A percentile compares a stretch with the other conserved stretches of the same genome.
phyloP scores from a whole-genome alignment of 257 asterid genomes.

The Fraxinus americana region DNA sequence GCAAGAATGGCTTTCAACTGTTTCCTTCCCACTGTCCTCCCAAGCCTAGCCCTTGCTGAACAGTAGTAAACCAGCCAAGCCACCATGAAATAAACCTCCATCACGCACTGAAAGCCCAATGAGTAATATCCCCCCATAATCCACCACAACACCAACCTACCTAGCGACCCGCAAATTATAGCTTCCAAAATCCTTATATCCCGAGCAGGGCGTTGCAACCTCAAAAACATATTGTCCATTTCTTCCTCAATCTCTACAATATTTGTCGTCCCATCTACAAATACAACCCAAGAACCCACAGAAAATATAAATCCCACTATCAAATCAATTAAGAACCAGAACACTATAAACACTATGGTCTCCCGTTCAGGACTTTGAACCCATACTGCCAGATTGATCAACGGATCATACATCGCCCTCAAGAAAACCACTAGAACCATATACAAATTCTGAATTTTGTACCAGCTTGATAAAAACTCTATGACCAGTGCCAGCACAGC shows the following conservation, averaged over 20 bases:
- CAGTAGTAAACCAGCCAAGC: slow-evolving; percentile 81
- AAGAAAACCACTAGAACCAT: slow-evolving; percentile 61
- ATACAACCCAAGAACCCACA: slow-evolving; percentile 79
- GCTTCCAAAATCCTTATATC: slow-evolving; percentile 77
- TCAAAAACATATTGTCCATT: no score
- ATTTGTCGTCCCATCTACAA: slow-evolving; percentile 74
- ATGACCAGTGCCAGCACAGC: no score
- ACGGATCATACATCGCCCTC: slow-evolving; percentile 82
- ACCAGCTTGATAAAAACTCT: no score
- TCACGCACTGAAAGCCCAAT: slow-evolving; percentile 58
- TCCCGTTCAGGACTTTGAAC: slow-evolving; percentile 74
- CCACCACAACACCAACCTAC: slow-evolving; percentile 39
- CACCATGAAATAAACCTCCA: slow-evolving; percentile 85
- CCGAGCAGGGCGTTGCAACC: slow-evolving; percentile 65
- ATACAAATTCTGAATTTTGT: no score
- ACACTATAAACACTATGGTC: slow-evolving; percentile 52
- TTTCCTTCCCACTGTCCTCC: slow-evolving; percentile 35
- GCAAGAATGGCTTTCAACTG: slow-evolving; percentile 73
- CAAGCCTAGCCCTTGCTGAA: slow-evolving; percentile 66
- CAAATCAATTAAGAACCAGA: slow-evolving; percentile 71
- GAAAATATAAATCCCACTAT: slow-evolving; percentile 67
- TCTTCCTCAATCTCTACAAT: slow-evolving; percentile 38
- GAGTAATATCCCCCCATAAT: slow-evolving; percentile 59
- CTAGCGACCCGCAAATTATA: slow-evolving; percentile 65
- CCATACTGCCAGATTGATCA: slow-evolving; percentile 65